Conservation (phyloP, 768 basidiomycete genomes). For the Serendipita sp. region DNA sequence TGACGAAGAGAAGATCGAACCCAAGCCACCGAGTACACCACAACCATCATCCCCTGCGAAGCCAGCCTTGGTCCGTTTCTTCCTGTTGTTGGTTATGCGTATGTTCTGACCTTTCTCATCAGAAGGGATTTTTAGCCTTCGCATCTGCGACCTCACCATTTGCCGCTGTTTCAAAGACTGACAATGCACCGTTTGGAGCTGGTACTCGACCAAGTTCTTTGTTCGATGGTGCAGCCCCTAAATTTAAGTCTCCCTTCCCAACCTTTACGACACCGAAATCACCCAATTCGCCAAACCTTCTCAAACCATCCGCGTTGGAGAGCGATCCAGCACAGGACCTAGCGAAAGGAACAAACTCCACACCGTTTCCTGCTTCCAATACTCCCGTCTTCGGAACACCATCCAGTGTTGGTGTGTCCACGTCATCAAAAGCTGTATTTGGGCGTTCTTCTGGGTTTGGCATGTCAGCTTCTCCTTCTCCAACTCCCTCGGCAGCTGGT, state of each 20-base stretch:
- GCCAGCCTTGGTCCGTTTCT: not conserved
- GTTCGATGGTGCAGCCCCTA: not conserved
- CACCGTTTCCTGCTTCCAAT: not conserved
- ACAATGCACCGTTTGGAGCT: not conserved
- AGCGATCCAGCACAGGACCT: not conserved
- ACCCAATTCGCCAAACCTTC: not conserved
- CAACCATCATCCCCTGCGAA: not conserved
- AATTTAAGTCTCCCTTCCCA: not conserved
- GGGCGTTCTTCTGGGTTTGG: conserved; percentile 2
- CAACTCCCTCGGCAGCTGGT: not conserved
- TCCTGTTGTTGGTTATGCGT: not conserved
- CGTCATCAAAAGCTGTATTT: not conserved
- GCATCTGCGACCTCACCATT: not conserved
- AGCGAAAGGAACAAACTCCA: not conserved
- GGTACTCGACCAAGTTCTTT: not conserved
- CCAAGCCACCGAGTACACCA: not conserved
- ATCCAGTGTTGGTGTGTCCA: not conserved
- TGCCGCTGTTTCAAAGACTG: not conserved
- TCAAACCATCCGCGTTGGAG: not conserved
- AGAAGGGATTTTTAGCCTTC: not conserved
- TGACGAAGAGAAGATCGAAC: not conserved
- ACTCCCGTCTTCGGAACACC: not conserved
- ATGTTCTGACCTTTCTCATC: not conserved
- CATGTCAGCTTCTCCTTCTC: not conserved
- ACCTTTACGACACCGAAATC: not conserved